Percentiles rank a stretch among this genome's conserved stretches.
phyloP scores from a whole-genome alignment of 176 grass and related monocot genomes.

The Poa pratensis region DNA sequence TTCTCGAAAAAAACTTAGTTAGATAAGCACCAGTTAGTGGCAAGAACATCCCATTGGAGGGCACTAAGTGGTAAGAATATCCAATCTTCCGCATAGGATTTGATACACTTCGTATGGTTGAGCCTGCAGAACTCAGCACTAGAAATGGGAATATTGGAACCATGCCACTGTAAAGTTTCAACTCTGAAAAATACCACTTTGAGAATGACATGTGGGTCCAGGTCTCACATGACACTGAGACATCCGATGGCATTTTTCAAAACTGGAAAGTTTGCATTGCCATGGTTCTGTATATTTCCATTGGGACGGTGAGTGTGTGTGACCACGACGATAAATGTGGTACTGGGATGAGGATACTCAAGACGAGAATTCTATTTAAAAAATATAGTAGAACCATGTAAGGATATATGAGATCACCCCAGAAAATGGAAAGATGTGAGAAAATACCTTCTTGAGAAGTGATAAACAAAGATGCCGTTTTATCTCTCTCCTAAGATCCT shows the following conservation, averaged over 20 bases:
- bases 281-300: constrained; percentile 7
- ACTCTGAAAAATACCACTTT: neutral
- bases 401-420: neutral
- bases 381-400: constrained; percentile 20
- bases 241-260: neutral
- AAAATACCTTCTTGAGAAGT: constrained; percentile 84
- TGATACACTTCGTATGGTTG: neutral
- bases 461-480: constrained; percentile 84
- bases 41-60: constrained; percentile 13
- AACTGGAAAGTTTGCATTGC: neutral
- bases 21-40: neutral
- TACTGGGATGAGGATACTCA: neutral
- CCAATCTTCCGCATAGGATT: constrained; percentile 1
- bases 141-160: neutral
- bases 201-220: neutral
- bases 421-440: constrained; percentile 17
- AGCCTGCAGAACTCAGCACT: neutral
- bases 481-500: constrained; percentile 92
- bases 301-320: neutral
- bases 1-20: neutral
- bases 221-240: constrained; percentile 2
- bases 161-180: neutral
- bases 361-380: neutral
- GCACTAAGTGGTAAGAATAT: constrained; percentile 2
- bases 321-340: constrained; percentile 1